A percentile compares a stretch with the other conserved stretches of the same genome.
Conservation (phyloP, 163 green algal genomes). For the Smithsoniella earleae region DNA sequence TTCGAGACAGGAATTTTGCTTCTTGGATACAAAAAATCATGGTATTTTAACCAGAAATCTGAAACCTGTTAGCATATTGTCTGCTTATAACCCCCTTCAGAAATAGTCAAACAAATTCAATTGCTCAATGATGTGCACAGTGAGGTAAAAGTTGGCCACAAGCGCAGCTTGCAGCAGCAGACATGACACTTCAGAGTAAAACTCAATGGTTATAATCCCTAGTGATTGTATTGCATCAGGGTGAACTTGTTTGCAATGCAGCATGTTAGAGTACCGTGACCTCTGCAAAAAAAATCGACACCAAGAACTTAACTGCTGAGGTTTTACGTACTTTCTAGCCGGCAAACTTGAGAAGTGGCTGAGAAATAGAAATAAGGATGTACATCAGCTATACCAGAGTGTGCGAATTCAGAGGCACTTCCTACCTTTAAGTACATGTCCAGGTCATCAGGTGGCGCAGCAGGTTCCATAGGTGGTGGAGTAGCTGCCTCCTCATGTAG, state of each 20-base stretch:
- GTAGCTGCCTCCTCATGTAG: conserved; percentile 4
- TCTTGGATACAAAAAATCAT: too few species aligned
- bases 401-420: not conserved
- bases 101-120: too few species aligned
- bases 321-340: not conserved
- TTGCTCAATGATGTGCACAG: too few species aligned
- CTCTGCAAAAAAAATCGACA: not conserved
- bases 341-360: not conserved
- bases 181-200: too few species aligned
- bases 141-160: too few species aligned
- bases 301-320: not conserved
- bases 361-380: not conserved
- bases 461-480: not conserved
- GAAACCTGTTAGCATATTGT: too few species aligned
- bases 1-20: too few species aligned
- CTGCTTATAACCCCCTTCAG: too few species aligned
- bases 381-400: not conserved
- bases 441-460: not conserved
- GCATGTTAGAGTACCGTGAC: not conserved
- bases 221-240: too few species aligned
- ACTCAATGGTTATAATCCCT: too few species aligned
- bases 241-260: not conserved
- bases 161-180: too few species aligned
- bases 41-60: too few species aligned
- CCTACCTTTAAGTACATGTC: not conserved